Base-by-base conservation (phyloP, 805 yeast species). In the Clavispora asparagi region DNA sequence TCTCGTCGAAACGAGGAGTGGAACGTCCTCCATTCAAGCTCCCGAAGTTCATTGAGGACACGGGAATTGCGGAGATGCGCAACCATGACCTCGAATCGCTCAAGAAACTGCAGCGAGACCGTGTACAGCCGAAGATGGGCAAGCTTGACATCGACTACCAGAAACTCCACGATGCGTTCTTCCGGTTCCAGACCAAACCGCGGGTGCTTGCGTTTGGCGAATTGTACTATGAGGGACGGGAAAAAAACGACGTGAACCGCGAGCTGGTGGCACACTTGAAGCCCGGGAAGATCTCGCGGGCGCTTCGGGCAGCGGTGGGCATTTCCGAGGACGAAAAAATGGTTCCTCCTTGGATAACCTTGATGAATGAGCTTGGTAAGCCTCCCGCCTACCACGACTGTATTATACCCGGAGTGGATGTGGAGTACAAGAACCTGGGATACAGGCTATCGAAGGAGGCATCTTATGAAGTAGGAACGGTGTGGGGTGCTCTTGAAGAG, bases 41-140 rank as follows among this genome's bases (percentile, higher is more conserved):
- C 17, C 98, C 98, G 0, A 73, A 79, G 37, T 86, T 79, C 54
- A 88, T 94, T 35, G 73, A 70, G 35, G 87, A 81, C 43, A 91
- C 97, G 0, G 96, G 96, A 1, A 90, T 92, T 26, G 77, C 81
- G 51, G 90, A 87, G 45, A 86, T 92, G 95, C 77, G 97, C 61
- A 79, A 81, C 46, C 79, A 82, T 1, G 82, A 82, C 39, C 82
- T 77, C 16, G 68, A 77, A 12, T 73, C 82, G 1, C 60, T 89
- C 54, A 82, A 85, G 59, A 94, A 87, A 57, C 74, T 78, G 58
- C 84, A 84, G 62, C 74, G 97, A 51, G 92, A 87, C 46, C 74
- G 86, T 43, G 95, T 90, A 0, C 97, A 88, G 62, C 97, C 97
- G 0, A 88, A 87, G 60, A 73, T 89, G 81, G 95, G 95, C 1